Conservation (phyloP, 1,284 basidiomycete species). For the Termitomyces sp. region DNA sequence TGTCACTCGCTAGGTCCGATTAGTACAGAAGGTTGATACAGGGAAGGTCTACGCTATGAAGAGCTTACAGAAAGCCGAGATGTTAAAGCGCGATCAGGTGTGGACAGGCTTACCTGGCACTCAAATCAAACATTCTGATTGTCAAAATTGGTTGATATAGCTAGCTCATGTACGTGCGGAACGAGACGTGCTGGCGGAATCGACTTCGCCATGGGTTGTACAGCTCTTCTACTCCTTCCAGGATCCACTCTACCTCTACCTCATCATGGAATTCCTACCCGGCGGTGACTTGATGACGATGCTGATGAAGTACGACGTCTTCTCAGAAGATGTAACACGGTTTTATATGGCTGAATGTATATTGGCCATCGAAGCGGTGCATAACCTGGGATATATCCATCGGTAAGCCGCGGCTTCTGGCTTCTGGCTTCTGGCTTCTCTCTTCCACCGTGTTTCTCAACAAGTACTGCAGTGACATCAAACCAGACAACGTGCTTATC, state of each 20-base stretch:
- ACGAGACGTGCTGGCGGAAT: conserved; percentile 95
- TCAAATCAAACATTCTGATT: background rate
- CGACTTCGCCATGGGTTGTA: conserved; percentile 97
- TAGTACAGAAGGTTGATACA: conserved; percentile 96
- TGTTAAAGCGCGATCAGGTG: conserved; percentile 99
- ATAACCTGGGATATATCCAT: conserved; percentile 98
- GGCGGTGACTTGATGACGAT: conserved; percentile 98
- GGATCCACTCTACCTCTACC: conserved; percentile 91
- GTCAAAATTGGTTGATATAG: conserved; percentile 36
- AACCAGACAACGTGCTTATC: conserved; percentile 98
- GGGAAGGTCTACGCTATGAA: conserved; percentile 99
- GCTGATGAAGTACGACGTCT: conserved; percentile 99
- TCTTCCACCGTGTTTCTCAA: background rate
- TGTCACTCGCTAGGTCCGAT: conserved; percentile 59
- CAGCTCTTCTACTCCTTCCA: conserved; percentile 99
- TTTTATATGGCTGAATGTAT: conserved; percentile 99
- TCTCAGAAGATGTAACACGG: conserved; percentile 96
- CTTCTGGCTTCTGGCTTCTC: background rate
- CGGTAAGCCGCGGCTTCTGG: conserved; percentile 49
- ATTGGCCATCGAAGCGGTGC: conserved; percentile 95
- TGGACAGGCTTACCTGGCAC: conserved; percentile 17
- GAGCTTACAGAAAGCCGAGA: conserved; percentile 95
- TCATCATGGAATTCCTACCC: conserved; percentile 99
- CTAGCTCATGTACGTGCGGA: conserved; percentile 98
- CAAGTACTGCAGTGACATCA: conserved; percentile 75